phyloP scores from a whole-genome alignment of 495 filamentous ascomycete genomes.

The Neurospora pannonica region DNA sequence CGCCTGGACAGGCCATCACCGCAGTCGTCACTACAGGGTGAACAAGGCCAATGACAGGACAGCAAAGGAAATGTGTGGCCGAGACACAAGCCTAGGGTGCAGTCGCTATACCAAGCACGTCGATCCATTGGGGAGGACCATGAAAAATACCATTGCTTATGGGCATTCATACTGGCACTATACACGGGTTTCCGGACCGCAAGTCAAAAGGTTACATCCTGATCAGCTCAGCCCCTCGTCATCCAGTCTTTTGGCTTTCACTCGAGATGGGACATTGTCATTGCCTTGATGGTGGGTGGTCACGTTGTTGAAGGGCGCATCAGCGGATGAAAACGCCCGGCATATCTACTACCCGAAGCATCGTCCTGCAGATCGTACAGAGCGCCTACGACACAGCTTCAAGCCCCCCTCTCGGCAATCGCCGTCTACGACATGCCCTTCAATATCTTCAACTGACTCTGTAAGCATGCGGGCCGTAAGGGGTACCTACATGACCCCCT shows the following conservation, averaged over 20 bases:
- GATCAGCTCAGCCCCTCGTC: neutral
- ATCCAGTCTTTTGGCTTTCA: neutral
- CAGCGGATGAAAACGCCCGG: slow-evolving; percentile 10
- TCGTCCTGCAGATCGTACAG: neutral
- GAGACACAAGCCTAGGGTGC: neutral
- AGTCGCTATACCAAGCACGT: neutral
- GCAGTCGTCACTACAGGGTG: neutral
- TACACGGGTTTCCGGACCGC: neutral
- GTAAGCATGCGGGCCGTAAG: neutral
- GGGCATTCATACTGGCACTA: neutral
- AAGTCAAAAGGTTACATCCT: neutral
- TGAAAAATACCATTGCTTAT: neutral
- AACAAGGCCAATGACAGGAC: neutral
- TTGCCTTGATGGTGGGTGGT: neutral
- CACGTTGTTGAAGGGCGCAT: neutral
- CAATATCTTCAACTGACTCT: neutral
- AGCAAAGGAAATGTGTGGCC: neutral
- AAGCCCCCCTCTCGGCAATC: slow-evolving; percentile 6
- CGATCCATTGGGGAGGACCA: neutral
- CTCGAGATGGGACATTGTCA: neutral
- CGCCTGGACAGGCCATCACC: neutral
- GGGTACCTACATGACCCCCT: slow-evolving; percentile 1
- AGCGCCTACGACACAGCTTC: neutral
- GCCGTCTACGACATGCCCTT: neutral
- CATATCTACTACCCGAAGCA: slow-evolving; percentile 3